Conservation (phyloP, 805 yeast genomes). For the Danielozyma ontarioensis region DNA sequence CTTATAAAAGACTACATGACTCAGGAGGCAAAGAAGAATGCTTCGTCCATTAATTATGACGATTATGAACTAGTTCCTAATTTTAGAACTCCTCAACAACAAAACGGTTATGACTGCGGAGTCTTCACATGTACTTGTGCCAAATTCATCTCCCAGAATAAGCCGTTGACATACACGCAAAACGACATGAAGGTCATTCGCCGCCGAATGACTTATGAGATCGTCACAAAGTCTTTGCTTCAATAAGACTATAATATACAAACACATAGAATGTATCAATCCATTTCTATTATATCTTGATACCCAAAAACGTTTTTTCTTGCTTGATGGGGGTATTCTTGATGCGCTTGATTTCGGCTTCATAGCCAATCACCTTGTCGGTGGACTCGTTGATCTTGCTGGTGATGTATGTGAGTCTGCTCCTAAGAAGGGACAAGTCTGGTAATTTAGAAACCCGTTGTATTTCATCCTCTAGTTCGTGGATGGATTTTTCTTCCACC, state of each 20-base stretch:
- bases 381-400: conserved; percentile 63
- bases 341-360: conserved; percentile 21
- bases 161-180: conserved; percentile 52
- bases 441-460: conserved; percentile 48
- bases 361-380: conserved; percentile 28
- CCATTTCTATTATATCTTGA: conserved; percentile 1
- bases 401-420: conserved; percentile 62
- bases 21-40: conserved; percentile 57
- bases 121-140: conserved; percentile 84
- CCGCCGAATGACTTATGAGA: conserved; percentile 62
- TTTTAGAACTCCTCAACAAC: conserved; percentile 66
- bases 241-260: conserved; percentile 6
- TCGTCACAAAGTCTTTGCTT: conserved; percentile 30
- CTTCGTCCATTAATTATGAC: conserved; percentile 10
- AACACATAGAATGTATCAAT: too few species aligned
- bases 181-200: conserved; percentile 67
- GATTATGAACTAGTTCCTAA: conserved; percentile 21
- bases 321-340: conserved; percentile 3
- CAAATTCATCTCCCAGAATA: conserved; percentile 49
- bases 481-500: conserved; percentile 58
- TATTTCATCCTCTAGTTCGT: conserved; percentile 67
- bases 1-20: conserved; percentile 56
- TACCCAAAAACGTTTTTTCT: conserved; percentile 7
- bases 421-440: conserved; percentile 49
- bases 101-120: conserved; percentile 92